Evolutionary conservation across 192 early-diverging fungal species (phyloP).

Genomic region (Podila horticola): DNA sequence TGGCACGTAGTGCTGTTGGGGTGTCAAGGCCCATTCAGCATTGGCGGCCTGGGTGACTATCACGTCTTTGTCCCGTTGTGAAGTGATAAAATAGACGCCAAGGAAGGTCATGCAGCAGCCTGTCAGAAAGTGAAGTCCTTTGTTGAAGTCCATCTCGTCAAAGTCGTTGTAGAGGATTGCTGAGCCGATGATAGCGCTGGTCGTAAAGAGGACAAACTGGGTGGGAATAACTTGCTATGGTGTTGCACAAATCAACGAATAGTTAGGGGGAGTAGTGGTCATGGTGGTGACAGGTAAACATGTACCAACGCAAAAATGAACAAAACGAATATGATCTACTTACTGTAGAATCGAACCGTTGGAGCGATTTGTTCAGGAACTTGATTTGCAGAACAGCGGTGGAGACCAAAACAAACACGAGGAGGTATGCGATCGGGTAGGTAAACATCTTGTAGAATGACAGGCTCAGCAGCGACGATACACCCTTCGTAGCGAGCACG

Average conservation of each 20-base stretch:
- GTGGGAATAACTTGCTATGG: constrained; percentile 75
- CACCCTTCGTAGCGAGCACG: constrained; percentile 74
- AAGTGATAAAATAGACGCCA: constrained; percentile 77
- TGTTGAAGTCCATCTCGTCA: constrained; percentile 60
- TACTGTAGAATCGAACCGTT: constrained; percentile 71
- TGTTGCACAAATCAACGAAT: background rate
- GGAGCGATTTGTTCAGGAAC: constrained; percentile 74
- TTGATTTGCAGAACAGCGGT: constrained; percentile 75
- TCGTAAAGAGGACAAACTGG: constrained; percentile 80
- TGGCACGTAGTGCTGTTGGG: constrained; percentile 18
- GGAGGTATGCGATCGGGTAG: constrained; percentile 70
- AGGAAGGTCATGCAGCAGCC: constrained; percentile 72
- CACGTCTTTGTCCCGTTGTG: constrained; percentile 52
- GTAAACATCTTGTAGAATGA: constrained; percentile 71
- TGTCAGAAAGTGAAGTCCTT: constrained; percentile 59
- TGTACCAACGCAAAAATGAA: background rate
- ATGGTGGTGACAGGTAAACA: background rate
- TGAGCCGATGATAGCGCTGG: constrained; percentile 75
- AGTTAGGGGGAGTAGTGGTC: background rate
- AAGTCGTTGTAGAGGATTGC: constrained; percentile 75
- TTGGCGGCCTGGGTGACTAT: background rate
- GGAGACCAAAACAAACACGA: constrained; percentile 64
- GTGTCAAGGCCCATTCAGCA: constrained; percentile 27
- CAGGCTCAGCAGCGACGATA: constrained; percentile 73
- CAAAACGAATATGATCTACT: background rate